Evolutionary conservation across 2,329 filamentous ascomycete species (phyloP).

Genomic region (Colletotrichum acutatum): DNA sequence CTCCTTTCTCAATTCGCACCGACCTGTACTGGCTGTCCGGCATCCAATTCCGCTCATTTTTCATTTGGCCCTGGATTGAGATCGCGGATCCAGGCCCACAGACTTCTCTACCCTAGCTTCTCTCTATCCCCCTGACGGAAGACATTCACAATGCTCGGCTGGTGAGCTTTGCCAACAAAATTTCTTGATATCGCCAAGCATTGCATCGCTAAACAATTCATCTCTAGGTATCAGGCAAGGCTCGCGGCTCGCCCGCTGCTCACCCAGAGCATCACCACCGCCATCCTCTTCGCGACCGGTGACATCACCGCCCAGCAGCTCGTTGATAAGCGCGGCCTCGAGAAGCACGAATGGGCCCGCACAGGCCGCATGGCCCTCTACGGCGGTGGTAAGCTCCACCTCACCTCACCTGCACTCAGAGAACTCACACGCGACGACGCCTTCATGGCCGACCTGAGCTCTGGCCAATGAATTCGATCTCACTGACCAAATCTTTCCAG

Average conservation of each 20-base stretch:
- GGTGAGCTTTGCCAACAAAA: conserved; percentile 4
- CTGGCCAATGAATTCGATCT: not conserved
- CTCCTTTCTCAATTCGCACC: not conserved
- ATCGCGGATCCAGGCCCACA: not conserved
- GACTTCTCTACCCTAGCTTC: not conserved
- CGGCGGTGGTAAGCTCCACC: conserved; percentile 70
- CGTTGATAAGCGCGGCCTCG: conserved; percentile 82
- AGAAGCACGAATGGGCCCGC: conserved; percentile 79
- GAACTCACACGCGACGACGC: no score
- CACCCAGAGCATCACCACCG: conserved; percentile 91
- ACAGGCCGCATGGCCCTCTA: conserved; percentile 85
- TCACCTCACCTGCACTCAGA: not conserved
- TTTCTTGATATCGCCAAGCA: not conserved
- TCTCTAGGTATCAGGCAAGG: conserved; percentile 80
- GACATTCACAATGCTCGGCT: conserved; percentile 31
- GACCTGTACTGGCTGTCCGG: not conserved
- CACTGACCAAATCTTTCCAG: conserved; percentile 50
- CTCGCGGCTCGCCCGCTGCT: conserved; percentile 85
- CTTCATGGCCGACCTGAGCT: no score
- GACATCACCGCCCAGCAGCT: conserved; percentile 92
- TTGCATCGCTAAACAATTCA: not conserved
- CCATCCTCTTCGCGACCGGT: conserved; percentile 91
- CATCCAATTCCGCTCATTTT: not conserved
- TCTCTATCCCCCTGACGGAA: not conserved
- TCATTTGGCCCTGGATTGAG: not conserved